Conservation (phyloP, 305 asterid species). For the Fraxinus nigra region DNA sequence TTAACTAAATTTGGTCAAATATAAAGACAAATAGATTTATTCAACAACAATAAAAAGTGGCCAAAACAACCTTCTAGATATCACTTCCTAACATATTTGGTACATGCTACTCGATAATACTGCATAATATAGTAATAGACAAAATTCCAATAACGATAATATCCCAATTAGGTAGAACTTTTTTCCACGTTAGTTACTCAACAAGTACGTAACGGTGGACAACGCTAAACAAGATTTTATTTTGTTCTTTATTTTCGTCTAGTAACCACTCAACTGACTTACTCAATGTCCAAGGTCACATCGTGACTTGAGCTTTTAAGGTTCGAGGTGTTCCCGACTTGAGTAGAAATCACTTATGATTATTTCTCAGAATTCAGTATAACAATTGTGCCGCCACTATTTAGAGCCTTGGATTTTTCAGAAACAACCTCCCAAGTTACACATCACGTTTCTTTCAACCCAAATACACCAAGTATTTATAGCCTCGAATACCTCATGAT, state of each 20-base stretch:
- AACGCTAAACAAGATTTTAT: neutral
- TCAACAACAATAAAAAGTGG: conserved; percentile 28
- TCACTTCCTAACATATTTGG: neutral
- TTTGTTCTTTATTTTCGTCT: too few relatives aligned
- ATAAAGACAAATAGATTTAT: conserved; percentile 38
- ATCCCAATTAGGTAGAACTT: neutral
- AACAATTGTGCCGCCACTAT: neutral
- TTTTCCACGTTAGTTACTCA: neutral
- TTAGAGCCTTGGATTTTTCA: neutral
- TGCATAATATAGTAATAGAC: too few relatives aligned
- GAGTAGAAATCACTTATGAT: neutral
- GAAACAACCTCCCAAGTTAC: conserved; percentile 54
- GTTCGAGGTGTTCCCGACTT: neutral
- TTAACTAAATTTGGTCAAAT: conserved; percentile 60
- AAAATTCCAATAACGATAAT: neutral
- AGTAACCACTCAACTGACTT: neutral
- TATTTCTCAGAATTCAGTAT: neutral
- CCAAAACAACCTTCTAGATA: neutral
- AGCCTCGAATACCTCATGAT: conserved; percentile 33
- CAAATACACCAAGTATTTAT: conserved; percentile 41
- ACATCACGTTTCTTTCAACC: conserved; percentile 71
- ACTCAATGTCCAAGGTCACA: too few relatives aligned
- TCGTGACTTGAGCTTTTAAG: neutral
- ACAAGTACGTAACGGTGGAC: neutral
- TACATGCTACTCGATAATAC: too few relatives aligned